Evolutionary conservation across 305 asterid species (phyloP).

Genomic region (Plantago coronopus): DNA sequence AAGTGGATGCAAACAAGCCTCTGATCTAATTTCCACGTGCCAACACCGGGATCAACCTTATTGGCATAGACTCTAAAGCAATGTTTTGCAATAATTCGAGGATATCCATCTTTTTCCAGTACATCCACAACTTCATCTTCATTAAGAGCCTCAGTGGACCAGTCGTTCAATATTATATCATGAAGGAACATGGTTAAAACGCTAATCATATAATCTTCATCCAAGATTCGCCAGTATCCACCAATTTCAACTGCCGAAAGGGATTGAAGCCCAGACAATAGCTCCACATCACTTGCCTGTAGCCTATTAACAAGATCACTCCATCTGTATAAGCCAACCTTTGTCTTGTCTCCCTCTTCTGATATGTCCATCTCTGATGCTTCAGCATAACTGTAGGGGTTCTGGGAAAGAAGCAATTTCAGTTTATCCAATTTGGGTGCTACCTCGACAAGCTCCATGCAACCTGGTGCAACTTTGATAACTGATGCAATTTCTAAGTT

Average conservation of each 20-base stretch:
- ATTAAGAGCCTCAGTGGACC: constrained; percentile 52
- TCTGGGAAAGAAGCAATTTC: constrained; percentile 64
- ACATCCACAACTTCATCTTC: constrained; percentile 62
- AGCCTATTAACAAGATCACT: constrained; percentile 59
- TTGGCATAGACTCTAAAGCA: constrained; percentile 55
- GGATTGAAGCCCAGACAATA: constrained; percentile 52
- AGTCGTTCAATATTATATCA: constrained; percentile 51
- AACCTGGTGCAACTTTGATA: constrained; percentile 68
- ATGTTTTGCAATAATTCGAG: constrained; percentile 55
- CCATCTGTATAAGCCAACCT: constrained; percentile 61
- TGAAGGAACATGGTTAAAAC: constrained; percentile 70
- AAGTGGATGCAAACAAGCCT: constrained; percentile 54
- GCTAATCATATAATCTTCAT: constrained; percentile 49
- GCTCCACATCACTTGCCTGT: constrained; percentile 81
- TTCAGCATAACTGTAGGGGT: constrained; percentile 55
- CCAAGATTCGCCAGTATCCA: constrained; percentile 80
- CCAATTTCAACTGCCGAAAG: constrained; percentile 66
- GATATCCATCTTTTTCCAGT: constrained; percentile 66
- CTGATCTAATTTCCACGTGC: constrained; percentile 65
- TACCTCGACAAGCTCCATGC: constrained; percentile 78
- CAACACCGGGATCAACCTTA: constrained; percentile 39
- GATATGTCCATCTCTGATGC: constrained; percentile 49
- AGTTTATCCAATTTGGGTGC: constrained; percentile 86
- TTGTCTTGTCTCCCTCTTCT: constrained; percentile 29
- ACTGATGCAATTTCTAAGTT: constrained; percentile 48